These are phyloP conservation scores for Picea glauca DNA, from an alignment of 75 land plant genomes.

Conservation along the genomic window DNA sequence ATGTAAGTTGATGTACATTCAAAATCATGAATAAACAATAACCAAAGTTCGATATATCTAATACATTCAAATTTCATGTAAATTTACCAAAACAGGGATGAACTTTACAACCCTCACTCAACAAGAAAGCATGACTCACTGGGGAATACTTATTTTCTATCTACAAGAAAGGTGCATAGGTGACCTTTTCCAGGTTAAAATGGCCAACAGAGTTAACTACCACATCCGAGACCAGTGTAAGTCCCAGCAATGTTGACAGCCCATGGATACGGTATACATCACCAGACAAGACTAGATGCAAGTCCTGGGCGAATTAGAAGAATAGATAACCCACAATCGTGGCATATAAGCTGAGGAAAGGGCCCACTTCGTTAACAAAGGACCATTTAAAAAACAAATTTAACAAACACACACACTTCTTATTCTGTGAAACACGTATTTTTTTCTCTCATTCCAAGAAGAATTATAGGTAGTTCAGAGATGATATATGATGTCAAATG, in stretches of 20 bases:
- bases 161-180: not conserved
- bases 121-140: not conserved
- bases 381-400: too few species aligned
- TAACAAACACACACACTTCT: too few species aligned
- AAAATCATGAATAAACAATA: slow-evolving; percentile 7
- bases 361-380: too few species aligned
- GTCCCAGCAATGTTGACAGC: too few species aligned
- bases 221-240: too few species aligned
- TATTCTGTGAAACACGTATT: not conserved
- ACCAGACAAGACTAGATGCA: too few species aligned
- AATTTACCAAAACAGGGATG: not conserved
- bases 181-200: not conserved
- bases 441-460: not conserved
- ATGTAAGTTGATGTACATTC: not conserved
- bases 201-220: too few species aligned
- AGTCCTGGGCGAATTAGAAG: too few species aligned
- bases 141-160: not conserved
- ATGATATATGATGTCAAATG: not conserved
- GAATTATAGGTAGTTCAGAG: not conserved
- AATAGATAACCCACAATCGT: too few species aligned
- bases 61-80: not conserved
- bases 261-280: too few species aligned
- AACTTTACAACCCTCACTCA: not conserved
- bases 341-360: too few species aligned
- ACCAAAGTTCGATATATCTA: not conserved